Percentiles rank a stretch among this genome's conserved stretches.
Evolutionary conservation across 768 basidiomycete genomes (phyloP).

Genomic region (Suillus discolor): DNA sequence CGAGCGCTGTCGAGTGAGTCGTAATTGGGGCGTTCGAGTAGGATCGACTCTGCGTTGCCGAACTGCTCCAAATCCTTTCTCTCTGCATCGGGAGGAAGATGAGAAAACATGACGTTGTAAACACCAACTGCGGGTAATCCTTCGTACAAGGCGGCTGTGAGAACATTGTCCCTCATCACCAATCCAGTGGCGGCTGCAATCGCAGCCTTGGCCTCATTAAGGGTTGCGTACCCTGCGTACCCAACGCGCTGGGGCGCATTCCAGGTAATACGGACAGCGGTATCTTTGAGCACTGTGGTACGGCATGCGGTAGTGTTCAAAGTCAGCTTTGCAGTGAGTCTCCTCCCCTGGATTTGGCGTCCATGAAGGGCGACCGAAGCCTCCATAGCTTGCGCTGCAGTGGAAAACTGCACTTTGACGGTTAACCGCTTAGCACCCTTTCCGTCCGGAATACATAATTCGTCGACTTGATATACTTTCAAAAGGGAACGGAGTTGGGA

Average conservation of each 20-base stretch:
- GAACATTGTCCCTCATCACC: conserved; percentile 39
- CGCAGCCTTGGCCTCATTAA: conserved; percentile 51
- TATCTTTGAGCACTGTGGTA: conserved; percentile 49
- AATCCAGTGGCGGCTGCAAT: conserved; percentile 43
- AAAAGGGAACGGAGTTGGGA: conserved; percentile 42
- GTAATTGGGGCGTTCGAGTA: conserved; percentile 55
- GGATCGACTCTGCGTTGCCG: conserved; percentile 48
- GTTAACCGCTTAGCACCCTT: conserved; percentile 26
- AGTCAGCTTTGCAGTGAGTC: conserved; percentile 48
- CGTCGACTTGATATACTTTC: conserved; percentile 43
- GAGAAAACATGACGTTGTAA: conserved; percentile 61
- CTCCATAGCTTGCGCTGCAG: conserved; percentile 49
- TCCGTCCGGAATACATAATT: conserved; percentile 34
- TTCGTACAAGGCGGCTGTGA: conserved; percentile 53
- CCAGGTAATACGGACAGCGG: conserved; percentile 60
- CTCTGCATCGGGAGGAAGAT: conserved; percentile 49
- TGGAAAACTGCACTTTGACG: conserved; percentile 50
- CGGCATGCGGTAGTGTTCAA: conserved; percentile 40
- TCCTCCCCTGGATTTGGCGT: conserved; percentile 36
- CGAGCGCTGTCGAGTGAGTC: conserved; percentile 36
- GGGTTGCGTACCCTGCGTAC: conserved; percentile 63
- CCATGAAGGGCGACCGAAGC: conserved; percentile 58
- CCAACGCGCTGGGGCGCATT: conserved; percentile 56
- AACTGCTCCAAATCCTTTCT: conserved; percentile 48
- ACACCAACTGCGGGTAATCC: conserved; percentile 60